phyloP scores from a whole-genome alignment of 2,329 filamentous ascomycete species.

The Cladophialophora immunda region DNA sequence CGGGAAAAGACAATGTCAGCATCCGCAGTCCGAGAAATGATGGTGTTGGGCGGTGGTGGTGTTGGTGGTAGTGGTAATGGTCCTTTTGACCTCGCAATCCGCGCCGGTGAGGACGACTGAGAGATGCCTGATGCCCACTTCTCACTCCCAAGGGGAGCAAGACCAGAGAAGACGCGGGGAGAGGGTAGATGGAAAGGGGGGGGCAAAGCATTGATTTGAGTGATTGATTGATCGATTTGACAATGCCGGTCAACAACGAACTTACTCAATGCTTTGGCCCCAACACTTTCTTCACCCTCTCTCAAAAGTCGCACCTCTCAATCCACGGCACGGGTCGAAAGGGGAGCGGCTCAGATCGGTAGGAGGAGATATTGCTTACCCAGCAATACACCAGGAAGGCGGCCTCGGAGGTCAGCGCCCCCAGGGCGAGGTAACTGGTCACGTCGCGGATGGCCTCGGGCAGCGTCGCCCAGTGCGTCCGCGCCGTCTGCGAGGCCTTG shows the following conservation, averaged over 20 bases:
- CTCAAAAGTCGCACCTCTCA: slow-evolving; percentile 36
- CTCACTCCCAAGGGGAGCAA: no score
- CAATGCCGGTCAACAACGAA: no score
- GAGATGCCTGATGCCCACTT: no score
- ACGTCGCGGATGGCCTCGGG: slow-evolving; percentile 30
- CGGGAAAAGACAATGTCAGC: slow-evolving; percentile 8
- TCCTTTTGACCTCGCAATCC: not conserved
- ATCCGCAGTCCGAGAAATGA: not conserved
- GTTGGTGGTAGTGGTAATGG: not conserved
- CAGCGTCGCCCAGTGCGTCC: slow-evolving; percentile 12
- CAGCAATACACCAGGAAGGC: slow-evolving; percentile 37
- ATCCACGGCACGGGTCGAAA: slow-evolving; percentile 33
- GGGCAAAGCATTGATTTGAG: no score
- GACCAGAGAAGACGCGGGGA: no score
- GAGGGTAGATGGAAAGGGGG: no score
- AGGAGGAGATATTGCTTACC: slow-evolving; percentile 38
- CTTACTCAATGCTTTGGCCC: no score
- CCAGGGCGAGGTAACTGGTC: slow-evolving; percentile 34
- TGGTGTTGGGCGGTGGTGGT: no score
- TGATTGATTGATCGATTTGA: no score
- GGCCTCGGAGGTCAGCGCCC: slow-evolving; percentile 32
- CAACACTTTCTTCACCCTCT: no score
- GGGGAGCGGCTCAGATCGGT: slow-evolving; percentile 26
- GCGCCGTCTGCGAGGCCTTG: slow-evolving; percentile 26
- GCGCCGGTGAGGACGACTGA: not conserved